Base-by-base conservation (phyloP, 2,329 filamentous ascomycete species). In the Diaporthe ilicicola region DNA sequence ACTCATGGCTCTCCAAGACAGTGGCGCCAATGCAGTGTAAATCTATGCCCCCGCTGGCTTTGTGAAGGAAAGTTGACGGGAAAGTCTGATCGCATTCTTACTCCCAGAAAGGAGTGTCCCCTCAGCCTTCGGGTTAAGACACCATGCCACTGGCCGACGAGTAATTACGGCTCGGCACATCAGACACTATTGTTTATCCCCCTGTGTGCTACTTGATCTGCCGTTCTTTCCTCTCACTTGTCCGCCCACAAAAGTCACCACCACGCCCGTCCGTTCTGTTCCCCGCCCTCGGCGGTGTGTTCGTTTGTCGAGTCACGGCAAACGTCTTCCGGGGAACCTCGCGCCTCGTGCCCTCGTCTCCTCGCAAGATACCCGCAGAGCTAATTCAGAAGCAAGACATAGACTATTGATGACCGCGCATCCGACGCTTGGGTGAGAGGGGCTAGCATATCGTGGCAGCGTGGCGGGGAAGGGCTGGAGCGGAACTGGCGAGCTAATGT, bases 161-260 rank as follows among this genome's bases (percentile, higher is more conserved):
- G 24, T 53, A 65, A 72, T 71, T 68, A 65, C 71, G 68, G 71
- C 29, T 72, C 48, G 64, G 50, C 67, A 70, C 62, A 50, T 64
- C 62, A 68, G 64, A 56, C 68, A 71, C 53, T 34, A 56, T 64
- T 53, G 29, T 7, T 34, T 34, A 39, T n/a, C 53, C 64, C 34
- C 32, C 48, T 32, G 27, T 53, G 71, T 72, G 44, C 50, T n/a
- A 72, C 68, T 22, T 34, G 42, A 59, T 53, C 27, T 70, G 19
- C 32, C 37, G 34, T 9, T 39, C 12, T 19, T 51, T 8, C 39
- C 51, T 19, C 15, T n/a, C 39, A 24, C 37, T 34, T 34, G 27
- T 6, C 27, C 19, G n/a, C 39, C 51, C 24, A 13, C 44, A 34
- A 50, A 62, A 32, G 19, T 37, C 54, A 24, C 27, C 44, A 19